Evolutionary conservation across 2,329 filamentous ascomycete species (phyloP).

Genomic region (Colletotrichum neosansevieriae): DNA sequence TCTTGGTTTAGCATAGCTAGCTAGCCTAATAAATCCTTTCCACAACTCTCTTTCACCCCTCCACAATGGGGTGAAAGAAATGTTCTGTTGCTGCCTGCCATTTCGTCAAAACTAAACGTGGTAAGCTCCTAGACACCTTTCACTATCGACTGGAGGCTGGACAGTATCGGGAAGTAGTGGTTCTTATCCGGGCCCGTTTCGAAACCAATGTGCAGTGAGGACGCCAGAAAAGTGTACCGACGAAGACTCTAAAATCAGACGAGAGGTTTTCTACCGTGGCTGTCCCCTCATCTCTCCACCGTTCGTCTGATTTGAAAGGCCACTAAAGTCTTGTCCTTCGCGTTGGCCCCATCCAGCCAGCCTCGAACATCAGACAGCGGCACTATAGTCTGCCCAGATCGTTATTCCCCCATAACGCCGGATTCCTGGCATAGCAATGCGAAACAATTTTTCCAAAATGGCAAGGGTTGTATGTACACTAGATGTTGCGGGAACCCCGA

Average conservation of each 20-base stretch:
- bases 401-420: background rate
- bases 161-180: background rate
- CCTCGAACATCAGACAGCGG: too few species aligned
- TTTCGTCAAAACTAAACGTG: too few species aligned
- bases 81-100: too few species aligned
- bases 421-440: background rate
- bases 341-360: too few species aligned
- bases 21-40: too few species aligned
- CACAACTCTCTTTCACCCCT: too few species aligned
- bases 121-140: too few species aligned
- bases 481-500: slow-evolving; percentile 16
- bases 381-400: background rate
- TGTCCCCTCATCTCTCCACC: background rate
- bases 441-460: background rate
- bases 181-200: background rate
- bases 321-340: background rate
- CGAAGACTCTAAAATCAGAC: background rate
- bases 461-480: background rate
- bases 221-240: background rate
- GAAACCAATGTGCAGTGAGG: background rate
- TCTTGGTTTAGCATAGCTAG: too few species aligned
- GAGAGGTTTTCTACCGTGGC: background rate
- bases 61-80: too few species aligned
- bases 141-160: background rate
- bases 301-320: background rate